These are phyloP conservation scores for Tagetes patula DNA, from an alignment of 129 eudicot genomes.

Conservation along the genomic window DNA sequence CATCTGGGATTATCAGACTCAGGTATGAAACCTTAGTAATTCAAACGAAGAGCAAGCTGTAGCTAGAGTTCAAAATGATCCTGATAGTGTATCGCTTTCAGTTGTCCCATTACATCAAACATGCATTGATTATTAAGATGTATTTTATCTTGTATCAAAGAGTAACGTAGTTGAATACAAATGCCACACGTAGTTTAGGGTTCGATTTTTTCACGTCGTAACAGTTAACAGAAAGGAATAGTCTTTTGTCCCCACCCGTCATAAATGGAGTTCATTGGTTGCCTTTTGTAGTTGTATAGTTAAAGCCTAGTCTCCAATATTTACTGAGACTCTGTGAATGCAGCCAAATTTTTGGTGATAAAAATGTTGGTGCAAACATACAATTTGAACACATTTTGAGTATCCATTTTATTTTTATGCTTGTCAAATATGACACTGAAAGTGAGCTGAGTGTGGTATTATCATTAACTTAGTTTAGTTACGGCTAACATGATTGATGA, in stretches of 20 bases:
- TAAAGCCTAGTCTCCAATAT: conserved; percentile 14
- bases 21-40: conserved; percentile 50
- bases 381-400: conserved; percentile 2
- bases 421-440: background rate
- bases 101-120: conserved; percentile 7
- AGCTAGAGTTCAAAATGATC: conserved; percentile 7
- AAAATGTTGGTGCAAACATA: conserved; percentile 11
- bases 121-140: conserved; percentile 3
- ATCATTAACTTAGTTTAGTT: background rate
- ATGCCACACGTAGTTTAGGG: conserved; percentile 6
- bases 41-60: conserved; percentile 6
- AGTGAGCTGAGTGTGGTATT: background rate
- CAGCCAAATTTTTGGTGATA: conserved; percentile 23
- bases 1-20: conserved; percentile 96
- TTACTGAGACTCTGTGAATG: background rate
- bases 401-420: conserved; percentile 13
- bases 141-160: conserved; percentile 6
- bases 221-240: background rate
- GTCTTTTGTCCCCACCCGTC: conserved; percentile 11
- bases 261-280: conserved; percentile 1
- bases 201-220: background rate
- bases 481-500: conserved; percentile 13
- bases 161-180: conserved; percentile 9
- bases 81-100: background rate
- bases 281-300: conserved; percentile 8